These are phyloP conservation scores for Paecilomyces variotii DNA, from an alignment of 2,329 filamentous ascomycete species.

Conservation along the genomic window DNA sequence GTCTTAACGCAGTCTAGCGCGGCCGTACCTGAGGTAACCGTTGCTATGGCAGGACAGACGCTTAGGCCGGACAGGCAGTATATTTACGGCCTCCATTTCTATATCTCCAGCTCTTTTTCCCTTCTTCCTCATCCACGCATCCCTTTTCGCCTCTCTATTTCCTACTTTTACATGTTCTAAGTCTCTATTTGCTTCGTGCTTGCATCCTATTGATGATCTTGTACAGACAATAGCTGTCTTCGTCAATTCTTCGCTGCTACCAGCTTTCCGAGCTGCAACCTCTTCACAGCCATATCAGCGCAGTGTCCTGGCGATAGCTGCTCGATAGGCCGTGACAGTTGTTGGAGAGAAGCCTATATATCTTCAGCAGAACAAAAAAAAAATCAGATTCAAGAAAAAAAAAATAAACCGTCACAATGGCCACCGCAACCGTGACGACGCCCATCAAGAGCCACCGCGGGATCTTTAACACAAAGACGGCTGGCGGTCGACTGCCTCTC, in stretches of 20 bases:
- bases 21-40: constrained; percentile 10
- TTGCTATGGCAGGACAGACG: constrained; percentile 32
- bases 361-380: neutral
- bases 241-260: neutral
- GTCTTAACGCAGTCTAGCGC: constrained; percentile 29
- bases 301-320: constrained; percentile 26
- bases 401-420: constrained; percentile 55
- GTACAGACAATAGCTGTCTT: constrained; percentile 18
- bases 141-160: constrained; percentile 15
- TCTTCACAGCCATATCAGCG: constrained; percentile 28
- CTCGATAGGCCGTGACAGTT: constrained; percentile 19
- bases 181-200: constrained; percentile 16
- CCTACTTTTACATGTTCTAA: constrained; percentile 25
- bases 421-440: constrained; percentile 73
- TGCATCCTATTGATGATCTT: constrained; percentile 16
- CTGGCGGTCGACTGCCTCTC: constrained; percentile 87
- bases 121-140: constrained; percentile 11
- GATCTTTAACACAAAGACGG: constrained; percentile 84
- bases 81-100: constrained; percentile 26
- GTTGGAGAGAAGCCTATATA: neutral
- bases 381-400: neutral
- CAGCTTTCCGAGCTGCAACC: neutral
- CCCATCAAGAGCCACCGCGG: constrained; percentile 92
- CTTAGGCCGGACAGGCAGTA: constrained; percentile 23
- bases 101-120: constrained; percentile 11